phyloP scores from a whole-genome alignment of 306 rosid species.

The Vigna mungo region DNA sequence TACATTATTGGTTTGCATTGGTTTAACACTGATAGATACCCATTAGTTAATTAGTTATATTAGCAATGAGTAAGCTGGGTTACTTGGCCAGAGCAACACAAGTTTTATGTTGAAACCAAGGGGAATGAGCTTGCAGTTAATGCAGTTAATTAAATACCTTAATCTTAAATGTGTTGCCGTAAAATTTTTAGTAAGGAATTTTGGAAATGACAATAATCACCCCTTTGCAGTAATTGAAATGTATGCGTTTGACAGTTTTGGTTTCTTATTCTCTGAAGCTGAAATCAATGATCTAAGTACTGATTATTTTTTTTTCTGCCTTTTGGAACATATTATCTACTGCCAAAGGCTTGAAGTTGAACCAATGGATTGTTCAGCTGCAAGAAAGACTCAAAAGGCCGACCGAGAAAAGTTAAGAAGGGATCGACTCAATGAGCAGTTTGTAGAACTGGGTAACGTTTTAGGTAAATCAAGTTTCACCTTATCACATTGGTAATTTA shows the following conservation, averaged over 20 bases:
- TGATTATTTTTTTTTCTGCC: background rate
- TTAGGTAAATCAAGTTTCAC: slow-evolving; percentile 58
- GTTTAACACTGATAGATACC: background rate
- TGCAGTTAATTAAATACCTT: background rate
- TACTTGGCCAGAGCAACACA: too few species aligned
- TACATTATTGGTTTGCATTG: background rate
- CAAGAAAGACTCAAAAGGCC: slow-evolving; percentile 87
- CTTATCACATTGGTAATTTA: background rate
- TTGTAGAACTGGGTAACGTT: slow-evolving; percentile 72
- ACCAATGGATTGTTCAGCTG: slow-evolving; percentile 64
- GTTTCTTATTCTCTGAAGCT: slow-evolving; percentile 22
- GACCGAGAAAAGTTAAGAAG: slow-evolving; percentile 90
- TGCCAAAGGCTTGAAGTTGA: slow-evolving; percentile 65
- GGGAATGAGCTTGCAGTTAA: too few species aligned
- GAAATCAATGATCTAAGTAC: slow-evolving; percentile 38
- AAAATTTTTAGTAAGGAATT: slow-evolving; percentile 2
- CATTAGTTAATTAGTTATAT: too few species aligned
- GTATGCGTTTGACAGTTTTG: background rate
- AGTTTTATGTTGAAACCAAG: too few species aligned
- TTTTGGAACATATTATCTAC: slow-evolving; percentile 42
- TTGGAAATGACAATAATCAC: slow-evolving; percentile 1
- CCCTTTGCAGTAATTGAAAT: slow-evolving; percentile 32
- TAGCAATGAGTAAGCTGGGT: background rate
- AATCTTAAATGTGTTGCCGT: background rate
- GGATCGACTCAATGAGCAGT: slow-evolving; percentile 84